phyloP scores from a whole-genome alignment of 108 stramenopile genomes.

The Parietichytrium sp. region DNA sequence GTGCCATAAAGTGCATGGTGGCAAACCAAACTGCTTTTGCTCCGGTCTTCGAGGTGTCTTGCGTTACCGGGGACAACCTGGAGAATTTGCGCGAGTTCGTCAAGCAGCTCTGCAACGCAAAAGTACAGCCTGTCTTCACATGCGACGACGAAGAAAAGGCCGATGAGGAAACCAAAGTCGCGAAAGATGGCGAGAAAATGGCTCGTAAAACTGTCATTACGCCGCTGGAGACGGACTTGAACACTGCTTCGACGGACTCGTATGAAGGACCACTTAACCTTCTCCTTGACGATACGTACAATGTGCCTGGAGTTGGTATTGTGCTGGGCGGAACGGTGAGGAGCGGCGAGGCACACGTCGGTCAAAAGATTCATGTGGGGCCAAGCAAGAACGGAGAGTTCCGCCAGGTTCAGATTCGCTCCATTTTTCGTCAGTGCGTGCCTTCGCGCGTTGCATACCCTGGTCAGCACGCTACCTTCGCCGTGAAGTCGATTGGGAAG shows the following conservation, averaged over 20 bases:
- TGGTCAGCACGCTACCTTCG: conserved; percentile 61
- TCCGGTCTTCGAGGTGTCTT: conserved; percentile 90
- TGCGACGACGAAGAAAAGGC: neutral
- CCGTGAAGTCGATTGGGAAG: conserved; percentile 54
- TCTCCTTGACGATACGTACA: conserved; percentile 65
- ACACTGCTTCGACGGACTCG: conserved; percentile 37
- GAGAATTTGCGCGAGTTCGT: conserved; percentile 85
- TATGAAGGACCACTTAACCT: neutral
- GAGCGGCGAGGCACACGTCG: conserved; percentile 45
- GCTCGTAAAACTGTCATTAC: neutral
- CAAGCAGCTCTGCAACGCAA: conserved; percentile 46
- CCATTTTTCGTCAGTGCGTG: conserved; percentile 38
- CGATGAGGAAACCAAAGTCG: neutral
- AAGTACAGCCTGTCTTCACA: neutral
- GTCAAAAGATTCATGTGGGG: conserved; percentile 57
- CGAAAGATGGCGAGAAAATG: neutral
- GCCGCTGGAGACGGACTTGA: neutral
- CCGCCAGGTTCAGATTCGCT: conserved; percentile 52
- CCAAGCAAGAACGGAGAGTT: conserved; percentile 62
- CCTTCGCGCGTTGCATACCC: conserved; percentile 38
- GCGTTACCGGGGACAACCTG: conserved; percentile 91
- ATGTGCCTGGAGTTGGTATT: conserved; percentile 64
- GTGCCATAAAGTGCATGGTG: conserved; percentile 80
- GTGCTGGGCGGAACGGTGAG: conserved; percentile 66
- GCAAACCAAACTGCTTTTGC: conserved; percentile 72